Percentiles rank a stretch among this genome's conserved stretches.
phyloP scores from a whole-genome alignment of 768 basidiomycete genomes.

The Clavulina sp. region DNA sequence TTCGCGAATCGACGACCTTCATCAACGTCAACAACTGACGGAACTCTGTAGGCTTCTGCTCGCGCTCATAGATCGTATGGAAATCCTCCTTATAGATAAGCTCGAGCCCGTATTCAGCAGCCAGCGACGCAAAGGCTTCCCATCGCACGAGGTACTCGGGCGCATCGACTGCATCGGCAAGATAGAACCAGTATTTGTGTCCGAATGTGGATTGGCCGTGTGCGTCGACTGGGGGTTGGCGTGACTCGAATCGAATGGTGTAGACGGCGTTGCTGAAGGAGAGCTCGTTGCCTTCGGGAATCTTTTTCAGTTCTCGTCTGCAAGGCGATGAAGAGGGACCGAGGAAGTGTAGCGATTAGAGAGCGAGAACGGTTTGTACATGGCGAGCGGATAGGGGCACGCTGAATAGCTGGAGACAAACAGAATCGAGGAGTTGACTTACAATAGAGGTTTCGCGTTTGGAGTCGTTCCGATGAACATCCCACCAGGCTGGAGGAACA shows the following conservation, averaged over 20 bases:
- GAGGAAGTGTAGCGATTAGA: not conserved
- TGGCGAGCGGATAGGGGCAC: too few species aligned
- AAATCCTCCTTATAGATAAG: slow-evolving; percentile 75
- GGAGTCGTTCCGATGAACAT: slow-evolving; percentile 96
- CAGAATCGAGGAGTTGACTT: too few species aligned
- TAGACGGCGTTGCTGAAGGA: slow-evolving; percentile 87
- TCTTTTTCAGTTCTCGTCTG: slow-evolving; percentile 53
- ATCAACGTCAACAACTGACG: slow-evolving; percentile 69
- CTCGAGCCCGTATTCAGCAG: slow-evolving; percentile 59
- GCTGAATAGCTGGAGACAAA: too few species aligned
- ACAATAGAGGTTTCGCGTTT: slow-evolving; percentile 73
- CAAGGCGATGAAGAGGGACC: not conserved
- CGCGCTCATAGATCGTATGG: slow-evolving; percentile 71
- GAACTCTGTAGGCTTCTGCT: slow-evolving; percentile 65
- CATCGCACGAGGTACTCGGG: slow-evolving; percentile 96
- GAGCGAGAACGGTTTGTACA: not conserved
- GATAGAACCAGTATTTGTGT: slow-evolving; percentile 85
- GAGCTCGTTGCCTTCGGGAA: slow-evolving; percentile 53
- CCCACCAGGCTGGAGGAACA: slow-evolving; percentile 66
- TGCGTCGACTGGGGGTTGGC: slow-evolving; percentile 15
- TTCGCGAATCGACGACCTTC: slow-evolving; percentile 75
- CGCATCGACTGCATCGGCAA: slow-evolving; percentile 89
- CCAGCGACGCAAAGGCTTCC: slow-evolving; percentile 82
- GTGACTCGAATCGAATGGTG: slow-evolving; percentile 68
- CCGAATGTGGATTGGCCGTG: slow-evolving; percentile 50